A percentile compares a stretch with the other conserved stretches of the same genome.
Evolutionary conservation across 2,329 filamentous ascomycete species (phyloP).

Genomic region (Scedosporium aurantiacum): DNA sequence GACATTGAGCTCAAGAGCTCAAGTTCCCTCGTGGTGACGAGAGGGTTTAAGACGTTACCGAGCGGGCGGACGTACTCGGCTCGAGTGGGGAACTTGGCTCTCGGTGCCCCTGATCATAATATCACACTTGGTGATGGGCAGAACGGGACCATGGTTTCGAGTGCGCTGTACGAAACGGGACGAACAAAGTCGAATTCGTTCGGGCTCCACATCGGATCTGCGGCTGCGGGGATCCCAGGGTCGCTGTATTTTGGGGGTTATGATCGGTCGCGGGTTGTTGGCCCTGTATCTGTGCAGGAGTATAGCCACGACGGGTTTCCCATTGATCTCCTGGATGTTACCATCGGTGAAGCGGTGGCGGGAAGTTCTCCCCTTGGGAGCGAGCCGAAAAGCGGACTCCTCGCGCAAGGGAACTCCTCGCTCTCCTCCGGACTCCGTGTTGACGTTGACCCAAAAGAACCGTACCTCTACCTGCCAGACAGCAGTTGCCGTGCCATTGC

Average conservation of each 20-base stretch:
- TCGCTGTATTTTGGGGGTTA: not conserved
- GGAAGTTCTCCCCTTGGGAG: not conserved
- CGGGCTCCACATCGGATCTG: not conserved
- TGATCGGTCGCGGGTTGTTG: not conserved
- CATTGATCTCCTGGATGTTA: not conserved
- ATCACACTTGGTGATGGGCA: too few relatives aligned
- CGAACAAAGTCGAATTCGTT: too few relatives aligned
- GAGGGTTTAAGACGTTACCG: too few relatives aligned
- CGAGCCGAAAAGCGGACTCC: not conserved
- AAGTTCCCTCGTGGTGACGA: too few relatives aligned
- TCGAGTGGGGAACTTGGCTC: too few relatives aligned
- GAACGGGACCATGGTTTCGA: too few relatives aligned
- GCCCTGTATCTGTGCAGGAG: not conserved
- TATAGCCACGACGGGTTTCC: not conserved
- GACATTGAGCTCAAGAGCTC: too few relatives aligned
- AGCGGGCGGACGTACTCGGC: too few relatives aligned
- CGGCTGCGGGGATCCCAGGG: not conserved
- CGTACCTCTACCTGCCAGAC: not conserved
- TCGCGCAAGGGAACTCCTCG: not conserved
- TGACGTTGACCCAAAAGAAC: not conserved
- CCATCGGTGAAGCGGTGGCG: not conserved
- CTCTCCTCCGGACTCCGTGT: not conserved
- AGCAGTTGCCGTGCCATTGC: not conserved
- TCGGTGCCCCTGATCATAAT: too few relatives aligned
- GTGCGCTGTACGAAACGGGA: too few relatives aligned